phyloP scores from a whole-genome alignment of 202 grass and related monocot genomes.

The Sporobolus alterniflorus region DNA sequence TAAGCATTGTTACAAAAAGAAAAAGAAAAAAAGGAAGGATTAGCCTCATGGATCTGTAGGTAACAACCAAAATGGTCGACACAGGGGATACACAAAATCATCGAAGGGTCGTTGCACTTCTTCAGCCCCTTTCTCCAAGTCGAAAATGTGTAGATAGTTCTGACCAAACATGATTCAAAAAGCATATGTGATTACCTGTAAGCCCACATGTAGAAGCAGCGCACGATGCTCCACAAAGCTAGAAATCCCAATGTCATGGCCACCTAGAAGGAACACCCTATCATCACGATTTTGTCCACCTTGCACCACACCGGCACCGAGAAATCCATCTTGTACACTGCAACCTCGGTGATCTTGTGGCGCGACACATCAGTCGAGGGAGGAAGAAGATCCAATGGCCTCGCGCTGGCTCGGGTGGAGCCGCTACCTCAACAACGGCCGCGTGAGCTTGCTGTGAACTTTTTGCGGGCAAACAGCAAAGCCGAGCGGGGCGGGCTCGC shows the following conservation, averaged over 20 bases:
- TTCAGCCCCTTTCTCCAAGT: background rate
- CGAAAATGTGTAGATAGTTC: background rate
- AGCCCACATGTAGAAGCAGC: background rate
- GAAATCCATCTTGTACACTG: constrained; percentile 16
- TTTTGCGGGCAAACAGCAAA: too few species aligned
- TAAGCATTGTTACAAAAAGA: too few species aligned
- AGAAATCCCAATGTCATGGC: background rate
- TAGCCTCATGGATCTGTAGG: background rate
- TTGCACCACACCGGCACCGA: constrained; percentile 7
- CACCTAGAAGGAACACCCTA: constrained; percentile 11
- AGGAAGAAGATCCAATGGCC: too few species aligned
- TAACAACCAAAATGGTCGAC: background rate
- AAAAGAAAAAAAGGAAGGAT: too few species aligned
- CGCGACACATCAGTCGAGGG: too few species aligned
- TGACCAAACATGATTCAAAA: background rate
- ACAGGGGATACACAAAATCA: background rate
- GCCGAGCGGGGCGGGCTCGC: too few species aligned
- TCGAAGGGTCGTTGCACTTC: background rate
- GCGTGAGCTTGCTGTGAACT: too few species aligned
- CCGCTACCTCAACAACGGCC: too few species aligned
- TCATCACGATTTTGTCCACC: constrained; percentile 1
- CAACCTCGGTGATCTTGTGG: background rate
- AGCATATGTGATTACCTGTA: background rate
- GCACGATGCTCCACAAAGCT: background rate
- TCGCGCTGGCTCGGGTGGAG: too few species aligned